A percentile compares a stretch with the other conserved stretches of the same genome.
These are phyloP conservation scores for Tolypocladium paradoxum DNA, from an alignment of 2,329 filamentous ascomycete species.

Conservation along the genomic window DNA sequence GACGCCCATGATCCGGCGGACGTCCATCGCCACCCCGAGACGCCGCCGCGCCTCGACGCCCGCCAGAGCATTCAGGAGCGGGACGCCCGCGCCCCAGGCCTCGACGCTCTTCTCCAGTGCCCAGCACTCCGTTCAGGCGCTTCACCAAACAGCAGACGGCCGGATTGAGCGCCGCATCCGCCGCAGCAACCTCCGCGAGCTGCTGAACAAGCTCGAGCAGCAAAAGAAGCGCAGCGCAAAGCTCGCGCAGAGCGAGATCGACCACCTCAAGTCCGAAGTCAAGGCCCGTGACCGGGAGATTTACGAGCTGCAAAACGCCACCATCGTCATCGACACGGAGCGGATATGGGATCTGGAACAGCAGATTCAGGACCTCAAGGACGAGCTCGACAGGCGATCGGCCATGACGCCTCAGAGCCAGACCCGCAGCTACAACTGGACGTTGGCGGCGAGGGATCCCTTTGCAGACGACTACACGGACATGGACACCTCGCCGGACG, in stretches of 20 bases:
- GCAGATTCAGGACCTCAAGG: slow-evolving; percentile 25
- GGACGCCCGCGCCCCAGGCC: slow-evolving; percentile 7
- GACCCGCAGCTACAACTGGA: slow-evolving; percentile 35
- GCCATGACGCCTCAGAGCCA: not conserved
- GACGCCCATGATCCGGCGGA: slow-evolving; percentile 46
- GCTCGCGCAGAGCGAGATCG: slow-evolving; percentile 34
- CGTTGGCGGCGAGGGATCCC: slow-evolving; percentile 35
- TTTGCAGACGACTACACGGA: slow-evolving; percentile 32
- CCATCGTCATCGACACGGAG: slow-evolving; percentile 36
- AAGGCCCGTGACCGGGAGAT: slow-evolving; percentile 42
- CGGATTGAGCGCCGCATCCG: slow-evolving; percentile 46
- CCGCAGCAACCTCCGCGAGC: slow-evolving; percentile 45
- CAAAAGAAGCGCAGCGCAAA: slow-evolving; percentile 31
- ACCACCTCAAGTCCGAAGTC: slow-evolving; percentile 36
- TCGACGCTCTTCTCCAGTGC: slow-evolving; percentile 15
- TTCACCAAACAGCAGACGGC: slow-evolving; percentile 45
- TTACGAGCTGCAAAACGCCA: slow-evolving; percentile 38
- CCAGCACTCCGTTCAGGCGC: slow-evolving; percentile 20
- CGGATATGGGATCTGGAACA: slow-evolving; percentile 30
- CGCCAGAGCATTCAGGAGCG: slow-evolving; percentile 7
- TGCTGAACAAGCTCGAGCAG: slow-evolving; percentile 41
- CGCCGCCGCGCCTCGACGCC: slow-evolving; percentile 37
- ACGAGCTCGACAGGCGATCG: slow-evolving; percentile 18
- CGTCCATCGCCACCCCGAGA: slow-evolving; percentile 29
- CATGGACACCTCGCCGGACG: slow-evolving; percentile 3